Base-by-base conservation (phyloP, 371 early-diverging fungal species). In the Coemansia sp. region DNA sequence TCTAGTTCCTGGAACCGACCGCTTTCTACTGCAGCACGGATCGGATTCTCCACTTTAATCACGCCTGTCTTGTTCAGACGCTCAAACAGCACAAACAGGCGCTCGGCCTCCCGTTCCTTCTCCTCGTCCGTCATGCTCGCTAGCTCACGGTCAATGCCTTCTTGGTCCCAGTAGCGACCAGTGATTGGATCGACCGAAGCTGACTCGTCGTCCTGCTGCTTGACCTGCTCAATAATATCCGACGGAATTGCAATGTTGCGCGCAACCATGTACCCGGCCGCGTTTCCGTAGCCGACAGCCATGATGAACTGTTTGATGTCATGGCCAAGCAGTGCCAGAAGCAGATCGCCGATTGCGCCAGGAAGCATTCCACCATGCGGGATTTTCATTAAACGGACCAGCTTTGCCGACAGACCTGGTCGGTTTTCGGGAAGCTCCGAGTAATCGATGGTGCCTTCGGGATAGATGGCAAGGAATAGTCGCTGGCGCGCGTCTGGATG, bases 101-200 rank as follows among this genome's bases (percentile, higher is more conserved):
- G 82, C 76, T 95, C 94, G 2, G 96, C 94, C 72, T 98, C 98
- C 31, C 86, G 78, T 71, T 96, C 95, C 77, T 94, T 94, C 71
- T 98, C 97, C 75, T 94, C 97, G 34, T 94, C 94, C 11, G 95
- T 96, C 95, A 98, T 93, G 10, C 85, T 83, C 5, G 83, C 83
- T 57, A 88, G 72, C 30, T 82, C 83, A 8, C 20, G 52, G 30
- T 59, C 58, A 41, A 35, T 30, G 11, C 34, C 61, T 20, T 5
- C 57, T 11, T 57, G 41, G 30, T 63, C 50, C 57, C 66, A 12
- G 35, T 48, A 54, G 35, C 66, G 59, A 0, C 94, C 94, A 0
- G 95, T 97, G 55, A 95, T 92, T 0, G 95, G 95, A 68, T 97
- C 89, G 47, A 94, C 82, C 0, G 77, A 5, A 5, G 30, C 11